Evolutionary conservation across 2,329 filamentous ascomycete species (phyloP), one percentile per base, ranked within the genome.

Genomic region (Clarireedia sp.): DNA sequence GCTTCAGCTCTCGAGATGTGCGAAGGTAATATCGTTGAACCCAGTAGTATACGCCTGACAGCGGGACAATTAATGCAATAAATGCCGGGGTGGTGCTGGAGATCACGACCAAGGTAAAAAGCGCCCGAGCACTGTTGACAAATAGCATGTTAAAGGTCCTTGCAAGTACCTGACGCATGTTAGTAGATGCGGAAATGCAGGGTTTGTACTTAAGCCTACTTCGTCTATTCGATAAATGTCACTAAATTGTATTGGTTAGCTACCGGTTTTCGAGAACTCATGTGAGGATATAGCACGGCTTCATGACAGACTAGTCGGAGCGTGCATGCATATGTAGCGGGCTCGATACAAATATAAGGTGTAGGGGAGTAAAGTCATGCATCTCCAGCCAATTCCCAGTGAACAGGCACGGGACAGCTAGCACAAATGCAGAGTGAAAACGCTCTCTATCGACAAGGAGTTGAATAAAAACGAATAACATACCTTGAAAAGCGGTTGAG

Each of bases 81-180:
- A 99, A 97, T 7, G 81, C 78, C 9, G 94, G 95, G 1, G 87
- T 94, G 3, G 89, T 77, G 44, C 85, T 78, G 14, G 88, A 89
- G 63, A 99, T 95, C 67, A 99, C 84, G 43, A 82, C 80, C 62
- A 99, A 78, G 5, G 90, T 99, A 72, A 96, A 96, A 16, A 82
- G 74, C 10, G 89, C 89, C 59, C 82, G 81, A 52, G 84, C 86
- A 36, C 81, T 75, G 66, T 92, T 92, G 65, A 84, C 82, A 67
- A 94, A 92, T 59, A 92, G 75, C 91, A 97, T 97, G 73, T 97
- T 97, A 77, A 99, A 99, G 14, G 90, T 95, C 62, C 95, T 86
- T 60, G 94, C 92, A 64, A 99, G 80, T 43, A 97, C 88, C 75
- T 99, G 90, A 68, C 96, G 90, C 57, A 89, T 85, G 68, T 91